phyloP scores from a whole-genome alignment of 225 moss, liverwort and hornwort species.

The Pseudisothecium myosuroides region DNA sequence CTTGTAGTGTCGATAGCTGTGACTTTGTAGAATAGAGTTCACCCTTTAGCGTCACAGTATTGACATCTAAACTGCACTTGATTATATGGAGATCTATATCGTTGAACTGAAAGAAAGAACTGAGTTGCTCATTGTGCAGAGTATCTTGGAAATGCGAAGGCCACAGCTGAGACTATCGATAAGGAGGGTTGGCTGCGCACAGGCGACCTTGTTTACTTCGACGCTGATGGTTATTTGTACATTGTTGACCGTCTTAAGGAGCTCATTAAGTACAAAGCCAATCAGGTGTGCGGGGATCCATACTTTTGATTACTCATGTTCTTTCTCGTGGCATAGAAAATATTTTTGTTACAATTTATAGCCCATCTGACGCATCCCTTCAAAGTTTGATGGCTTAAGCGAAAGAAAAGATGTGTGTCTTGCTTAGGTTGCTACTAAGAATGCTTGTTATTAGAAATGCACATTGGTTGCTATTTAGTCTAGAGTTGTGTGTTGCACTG shows the following conservation, averaged over 20 bases:
- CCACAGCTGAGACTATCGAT: constrained; percentile 27
- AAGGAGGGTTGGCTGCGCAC: constrained; percentile 66
- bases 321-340: background rate
- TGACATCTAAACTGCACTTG: background rate
- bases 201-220: constrained; percentile 59
- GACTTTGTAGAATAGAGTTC: background rate
- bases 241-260: constrained; percentile 90
- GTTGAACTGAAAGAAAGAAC: background rate
- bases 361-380: background rate
- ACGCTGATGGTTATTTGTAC: constrained; percentile 56
- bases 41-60: background rate
- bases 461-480: no score
- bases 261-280: constrained; percentile 81
- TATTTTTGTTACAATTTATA: background rate
- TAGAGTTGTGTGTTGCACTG: background rate
- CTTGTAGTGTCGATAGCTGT: background rate
- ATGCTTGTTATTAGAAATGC: background rate
- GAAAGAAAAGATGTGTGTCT: background rate
- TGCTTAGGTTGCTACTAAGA: no score
- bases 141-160: constrained; percentile 2
- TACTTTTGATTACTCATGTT: background rate
- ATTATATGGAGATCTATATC: background rate
- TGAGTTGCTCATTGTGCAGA: background rate
- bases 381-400: background rate
- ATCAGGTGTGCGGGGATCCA: constrained; percentile 28